These are phyloP conservation scores for Arthromyces matolae DNA, from an alignment of 768 basidiomycete species.

Conservation along the genomic window DNA sequence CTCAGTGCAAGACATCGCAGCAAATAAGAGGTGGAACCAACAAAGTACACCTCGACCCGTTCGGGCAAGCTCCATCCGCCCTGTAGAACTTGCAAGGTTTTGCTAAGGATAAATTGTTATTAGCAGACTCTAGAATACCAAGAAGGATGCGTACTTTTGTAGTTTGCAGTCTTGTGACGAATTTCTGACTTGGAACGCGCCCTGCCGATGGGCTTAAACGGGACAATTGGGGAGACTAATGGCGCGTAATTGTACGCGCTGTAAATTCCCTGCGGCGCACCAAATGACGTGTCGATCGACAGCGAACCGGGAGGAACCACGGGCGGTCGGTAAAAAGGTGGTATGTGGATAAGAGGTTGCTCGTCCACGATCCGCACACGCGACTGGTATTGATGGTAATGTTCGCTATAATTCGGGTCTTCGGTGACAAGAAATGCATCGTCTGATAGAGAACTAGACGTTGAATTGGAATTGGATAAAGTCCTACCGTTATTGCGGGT, in stretches of 20 bases:
- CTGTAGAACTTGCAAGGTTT: conserved; percentile 59
- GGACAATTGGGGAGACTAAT: conserved; percentile 7
- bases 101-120: conserved; percentile 30
- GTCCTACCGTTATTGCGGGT: conserved; percentile 11
- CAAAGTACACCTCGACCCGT: conserved; percentile 58
- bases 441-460: conserved; percentile 22
- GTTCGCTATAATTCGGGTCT: conserved; percentile 39
- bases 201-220: conserved; percentile 12
- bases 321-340: conserved; percentile 24
- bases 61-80: conserved; percentile 44
- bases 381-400: conserved; percentile 38
- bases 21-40: conserved; percentile 27
- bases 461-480: conserved; percentile 14
- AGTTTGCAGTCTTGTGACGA: conserved; percentile 34
- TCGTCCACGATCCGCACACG: conserved; percentile 32
- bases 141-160: conserved; percentile 34
- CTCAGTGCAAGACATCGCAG: not conserved
- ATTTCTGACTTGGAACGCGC: conserved; percentile 21
- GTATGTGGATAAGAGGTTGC: conserved; percentile 29
- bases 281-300: conserved; percentile 19
- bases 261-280: conserved; percentile 10
- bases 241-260: conserved; percentile 7
- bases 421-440: conserved; percentile 33
- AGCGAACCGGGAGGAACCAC: conserved; percentile 10
- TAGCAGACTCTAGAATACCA: not conserved